These are phyloP conservation scores for Talaromyces liani DNA, from an alignment of 495 filamentous ascomycete species.

Conservation along the genomic window DNA sequence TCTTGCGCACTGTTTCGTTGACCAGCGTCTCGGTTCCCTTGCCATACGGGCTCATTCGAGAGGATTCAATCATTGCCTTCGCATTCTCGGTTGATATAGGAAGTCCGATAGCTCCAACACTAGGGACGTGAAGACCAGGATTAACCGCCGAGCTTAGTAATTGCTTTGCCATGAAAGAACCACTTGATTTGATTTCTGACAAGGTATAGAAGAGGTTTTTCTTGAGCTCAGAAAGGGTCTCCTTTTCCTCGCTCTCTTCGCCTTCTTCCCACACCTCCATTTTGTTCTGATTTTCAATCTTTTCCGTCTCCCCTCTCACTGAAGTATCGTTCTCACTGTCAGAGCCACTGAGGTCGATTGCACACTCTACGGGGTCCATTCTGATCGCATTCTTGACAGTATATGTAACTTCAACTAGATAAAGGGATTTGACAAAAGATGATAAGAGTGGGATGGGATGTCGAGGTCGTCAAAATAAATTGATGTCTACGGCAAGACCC, in stretches of 20 bases:
- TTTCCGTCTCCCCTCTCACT: too few relatives aligned
- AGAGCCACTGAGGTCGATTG: not conserved
- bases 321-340: not conserved
- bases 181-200: not conserved
- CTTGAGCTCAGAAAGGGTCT: not conserved
- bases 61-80: conserved; percentile 26
- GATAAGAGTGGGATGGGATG: not conserved
- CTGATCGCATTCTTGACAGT: not conserved
- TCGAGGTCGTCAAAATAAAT: too few relatives aligned
- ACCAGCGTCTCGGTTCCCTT: conserved; percentile 38
- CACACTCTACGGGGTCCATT: not conserved
- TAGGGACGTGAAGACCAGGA: conserved; percentile 33
- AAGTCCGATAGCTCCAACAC: conserved; percentile 28
- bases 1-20: conserved; percentile 40
- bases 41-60: conserved; percentile 38
- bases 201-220: not conserved
- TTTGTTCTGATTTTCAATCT: too few relatives aligned
- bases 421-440: not conserved
- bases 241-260: too few relatives aligned
- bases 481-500: not conserved
- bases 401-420: too few relatives aligned
- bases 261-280: too few relatives aligned
- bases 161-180: not conserved
- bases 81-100: conserved; percentile 37
- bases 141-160: not conserved